These are phyloP conservation scores for Pythium dissimile DNA, from an alignment of 352 stramenopile genomes.

Conservation along the genomic window DNA sequence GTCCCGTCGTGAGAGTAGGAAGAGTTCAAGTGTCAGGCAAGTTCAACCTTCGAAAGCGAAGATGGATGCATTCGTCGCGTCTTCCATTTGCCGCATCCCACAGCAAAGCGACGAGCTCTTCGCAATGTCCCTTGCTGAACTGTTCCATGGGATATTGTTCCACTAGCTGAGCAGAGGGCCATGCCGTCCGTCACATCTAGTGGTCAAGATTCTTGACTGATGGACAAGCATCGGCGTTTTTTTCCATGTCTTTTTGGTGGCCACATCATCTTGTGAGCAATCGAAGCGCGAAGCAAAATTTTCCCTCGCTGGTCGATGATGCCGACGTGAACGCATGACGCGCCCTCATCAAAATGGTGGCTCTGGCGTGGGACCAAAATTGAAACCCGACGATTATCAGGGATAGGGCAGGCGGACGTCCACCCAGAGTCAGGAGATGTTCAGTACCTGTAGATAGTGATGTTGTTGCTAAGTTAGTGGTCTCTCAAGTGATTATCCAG, in stretches of 20 bases:
- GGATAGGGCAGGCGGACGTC: conserved; percentile 14
- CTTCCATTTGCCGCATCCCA: background rate
- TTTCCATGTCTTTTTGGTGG: background rate
- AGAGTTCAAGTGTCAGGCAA: too few species aligned
- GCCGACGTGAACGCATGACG: conserved; percentile 9
- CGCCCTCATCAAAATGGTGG: conserved; percentile 3
- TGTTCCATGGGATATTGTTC: too few species aligned
- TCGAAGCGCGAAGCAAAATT: background rate
- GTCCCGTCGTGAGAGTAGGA: too few species aligned
- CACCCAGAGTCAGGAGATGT: background rate
- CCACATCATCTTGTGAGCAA: background rate
- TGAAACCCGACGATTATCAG: background rate
- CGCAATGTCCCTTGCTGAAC: too few species aligned
- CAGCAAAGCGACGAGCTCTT: background rate
- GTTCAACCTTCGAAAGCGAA: conserved; percentile 8
- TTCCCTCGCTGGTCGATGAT: conserved; percentile 1
- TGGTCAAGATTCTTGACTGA: too few species aligned
- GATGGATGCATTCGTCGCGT: background rate
- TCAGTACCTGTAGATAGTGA: background rate
- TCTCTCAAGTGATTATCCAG: too few species aligned
- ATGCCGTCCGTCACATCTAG: too few species aligned
- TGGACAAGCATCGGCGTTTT: background rate
- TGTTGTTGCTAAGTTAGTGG: too few species aligned
- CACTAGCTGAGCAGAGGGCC: too few species aligned
- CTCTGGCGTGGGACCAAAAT: background rate